Evolutionary conservation across 805 yeast genomes (phyloP), one percentile per base, ranked within the genome.

Genomic region (Yamadazyma insecticola): DNA sequence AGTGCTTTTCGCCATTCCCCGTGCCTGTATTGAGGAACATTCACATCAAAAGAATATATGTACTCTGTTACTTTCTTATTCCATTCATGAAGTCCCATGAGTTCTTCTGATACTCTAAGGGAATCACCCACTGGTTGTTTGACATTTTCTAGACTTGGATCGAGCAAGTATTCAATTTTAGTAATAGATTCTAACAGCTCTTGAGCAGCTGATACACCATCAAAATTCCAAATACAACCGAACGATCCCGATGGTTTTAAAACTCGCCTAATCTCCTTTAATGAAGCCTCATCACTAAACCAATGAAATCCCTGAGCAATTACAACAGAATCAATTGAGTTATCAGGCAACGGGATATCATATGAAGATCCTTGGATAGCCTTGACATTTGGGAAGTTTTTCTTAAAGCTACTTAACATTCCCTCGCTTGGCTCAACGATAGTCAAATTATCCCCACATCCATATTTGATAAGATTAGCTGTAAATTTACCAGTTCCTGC

Each of bases 401-500:
- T 35, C 13, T 45, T 41, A 42, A 78, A 75, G 7, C 70, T 50
- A 13, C 54, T 55, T 13, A 72, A 51, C 84, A 78, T 78, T 0
- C 83, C 83, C 26, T 44, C 36, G 18, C 77, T 66, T 11, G 82
- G 80, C 37, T 78, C 83, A 6, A 73, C 74, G 1, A 71, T 70
- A 3, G 53, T 42, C 24, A 74, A 41, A 22, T 63, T 55, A 21
- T 49, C 53, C 0, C 39, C 24, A 55, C 68, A 63, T 2, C 75
- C 74, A 26, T 50, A 44, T 13, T 48, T 45, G 2, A 57, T 51
- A 15, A 78, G 50, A 25, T 64, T 55, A 16, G 49, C 52, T 2
- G 82, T 77, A 56, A 77, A 78, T 41, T 76, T 76, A 7, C 84
- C 83, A 0, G 83, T 78, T 0, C 83, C 84, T 9, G 74, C 71